Evolutionary conservation across 148 eudicot genomes (phyloP), one percentile per base, ranked within the genome.

Genomic region (Chenopodium berlandieri): DNA sequence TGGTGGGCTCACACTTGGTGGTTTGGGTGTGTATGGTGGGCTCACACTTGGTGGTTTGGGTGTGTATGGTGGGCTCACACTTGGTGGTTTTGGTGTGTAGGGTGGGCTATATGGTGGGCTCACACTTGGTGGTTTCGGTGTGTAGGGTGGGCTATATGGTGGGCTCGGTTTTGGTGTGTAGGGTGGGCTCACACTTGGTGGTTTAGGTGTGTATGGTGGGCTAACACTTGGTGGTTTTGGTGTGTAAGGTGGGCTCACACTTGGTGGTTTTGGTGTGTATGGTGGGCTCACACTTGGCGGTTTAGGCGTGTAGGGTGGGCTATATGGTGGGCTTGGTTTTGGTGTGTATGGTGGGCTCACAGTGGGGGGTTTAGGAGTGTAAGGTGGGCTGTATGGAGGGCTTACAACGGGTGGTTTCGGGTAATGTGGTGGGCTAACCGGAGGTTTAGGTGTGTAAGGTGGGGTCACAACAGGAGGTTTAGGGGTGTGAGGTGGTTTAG

Each of bases 261-360:
- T 31, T 31, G 32, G 32, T 31, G 88, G 86, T 62, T 73, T 83
- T 0, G 85, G 87, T 4, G 77, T 71, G 31, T 73, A 76, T 0
- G 87, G 84, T 22, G 88, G 88, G 16, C 76, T 79, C 7, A 75
- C 71, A 19, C 56, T 27, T 2, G 89, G 89, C 0, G 89, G 82
- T 30, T 70, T 82, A 0, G 85, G 87, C 0, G 70, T 37, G 80
- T 52, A 85, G 83, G 86, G 84, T 25, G 88, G 88, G 75, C 60
- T 72, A 58, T 76, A 0, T 31, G 27, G 58, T 11, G 83, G 80
- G 8, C 44, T 40, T 1, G 87, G 77, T 54, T 82, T 75, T 50
- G 84, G 83, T 8, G 64, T 54, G 30, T 31, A 79, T 0, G 81
- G 75, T 70, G 81, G 80, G 82, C 32, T 70, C 7, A 48, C 82